Evolutionary conservation across 345 rosid species (phyloP).

Genomic region (Noccaea caerulescens): DNA sequence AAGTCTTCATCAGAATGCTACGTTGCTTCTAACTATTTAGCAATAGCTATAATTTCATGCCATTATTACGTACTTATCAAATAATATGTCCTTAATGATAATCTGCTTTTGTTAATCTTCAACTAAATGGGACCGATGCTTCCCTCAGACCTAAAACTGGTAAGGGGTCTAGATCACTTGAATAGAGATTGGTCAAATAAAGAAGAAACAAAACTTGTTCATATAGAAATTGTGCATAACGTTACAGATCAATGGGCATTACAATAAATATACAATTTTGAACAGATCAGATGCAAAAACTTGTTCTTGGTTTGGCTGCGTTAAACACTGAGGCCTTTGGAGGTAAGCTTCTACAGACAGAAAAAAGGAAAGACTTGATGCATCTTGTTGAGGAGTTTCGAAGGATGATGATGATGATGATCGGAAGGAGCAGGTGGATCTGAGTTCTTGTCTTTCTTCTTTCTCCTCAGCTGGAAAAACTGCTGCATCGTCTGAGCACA

Average conservation of each 20-base stretch:
- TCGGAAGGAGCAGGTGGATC: slow-evolving; percentile 55
- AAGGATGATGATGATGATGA: slow-evolving; percentile 61
- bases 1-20: slow-evolving; percentile 51
- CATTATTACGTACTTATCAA: slow-evolving; percentile 27
- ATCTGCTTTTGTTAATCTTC: slow-evolving; percentile 2
- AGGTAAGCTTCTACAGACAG: slow-evolving; percentile 55
- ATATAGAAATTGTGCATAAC: slow-evolving; percentile 8
- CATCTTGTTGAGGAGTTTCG: slow-evolving; percentile 76
- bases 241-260: slow-evolving; percentile 31
- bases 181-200: slow-evolving; percentile 20
- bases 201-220: neutral
- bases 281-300: slow-evolving; percentile 31
- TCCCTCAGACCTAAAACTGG: slow-evolving; percentile 45
- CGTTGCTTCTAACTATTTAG: slow-evolving; percentile 57
- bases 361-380: slow-evolving; percentile 72
- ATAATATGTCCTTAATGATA: slow-evolving; percentile 9
- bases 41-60: slow-evolving; percentile 14
- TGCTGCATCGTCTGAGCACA: slow-evolving; percentile 90
- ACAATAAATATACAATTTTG: slow-evolving; percentile 33
- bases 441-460: slow-evolving; percentile 61
- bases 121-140: slow-evolving; percentile 32
- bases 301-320: slow-evolving; percentile 17
- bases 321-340: slow-evolving; percentile 1
- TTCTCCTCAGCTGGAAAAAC: slow-evolving; percentile 89
- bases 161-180: slow-evolving; percentile 45